Base-by-base conservation (phyloP, 129 eudicot genomes). In the Arctium lappa region DNA sequence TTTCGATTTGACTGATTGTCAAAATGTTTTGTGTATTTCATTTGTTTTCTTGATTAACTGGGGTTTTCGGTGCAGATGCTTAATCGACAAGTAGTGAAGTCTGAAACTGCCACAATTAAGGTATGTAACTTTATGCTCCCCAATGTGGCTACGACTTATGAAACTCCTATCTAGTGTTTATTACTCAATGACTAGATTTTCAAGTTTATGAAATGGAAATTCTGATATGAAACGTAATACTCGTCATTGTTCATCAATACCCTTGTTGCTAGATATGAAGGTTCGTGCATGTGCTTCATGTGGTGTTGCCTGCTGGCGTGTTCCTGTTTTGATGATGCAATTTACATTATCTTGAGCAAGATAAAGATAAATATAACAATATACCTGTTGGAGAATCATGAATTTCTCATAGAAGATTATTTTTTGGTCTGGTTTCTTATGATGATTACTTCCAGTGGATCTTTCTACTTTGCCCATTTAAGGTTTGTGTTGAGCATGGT, bases 51-150 rank as follows among this genome's bases (percentile, higher is more conserved):
- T 65, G 31, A 77, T 15, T 30, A 15, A 63, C 30, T 29, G 9
- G 36, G 32, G 3, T 87, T 76, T 78, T 76, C 69, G 30, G 3
- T 91, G 92, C 95, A 95, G 99, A 87, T 95, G 92, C 94, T 92
- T 77, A 87, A 89, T 81, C 93, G 99, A 62, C 97, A 93, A 90
- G 92, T 95, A 39, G 97, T 95, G 81, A 95, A 95, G 85, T 93
- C 99, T 1, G 98, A 95, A 73, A 87, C 92, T 46, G 97, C 98
- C 13, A 93, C 98, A 18, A 93, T 95, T 22, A 95, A 93, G 97
- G 99, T 95, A 88, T 66, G 70, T 63, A 71, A 32, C 79, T 48
- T 70, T 30, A 27, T 11, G 6, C 32, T 56, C 62, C 27, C 7
- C 8, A 9, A 33, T 50, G 75, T 40, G 78, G 68, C 12, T 63